These are phyloP conservation scores for Paramecium sonneborni DNA, from an alignment of 73 alveolate genomes.

Conservation along the genomic window DNA sequence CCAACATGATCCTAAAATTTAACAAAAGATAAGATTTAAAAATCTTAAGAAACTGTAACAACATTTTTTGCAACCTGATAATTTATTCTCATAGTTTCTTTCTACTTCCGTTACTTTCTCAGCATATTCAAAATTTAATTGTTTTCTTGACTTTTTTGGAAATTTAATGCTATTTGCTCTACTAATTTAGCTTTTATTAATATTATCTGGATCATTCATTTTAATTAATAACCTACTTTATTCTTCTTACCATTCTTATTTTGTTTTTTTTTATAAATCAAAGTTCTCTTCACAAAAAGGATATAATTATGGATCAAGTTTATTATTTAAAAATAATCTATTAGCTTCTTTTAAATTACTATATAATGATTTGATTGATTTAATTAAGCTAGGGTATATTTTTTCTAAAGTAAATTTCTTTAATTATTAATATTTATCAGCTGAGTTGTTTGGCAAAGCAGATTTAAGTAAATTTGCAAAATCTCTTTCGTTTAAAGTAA, in stretches of 20 bases:
- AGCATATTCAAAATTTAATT: conserved; percentile 22
- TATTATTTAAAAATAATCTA: neutral
- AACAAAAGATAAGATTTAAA: neutral
- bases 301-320: neutral
- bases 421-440: neutral
- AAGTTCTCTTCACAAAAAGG: neutral
- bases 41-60: neutral
- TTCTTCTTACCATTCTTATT: neutral
- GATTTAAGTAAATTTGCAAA: neutral
- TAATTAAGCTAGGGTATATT: conserved; percentile 7
- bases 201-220: neutral
- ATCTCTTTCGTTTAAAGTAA: neutral
- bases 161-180: neutral
- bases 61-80: neutral
- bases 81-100: neutral
- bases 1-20: neutral
- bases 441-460: neutral
- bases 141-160: neutral
- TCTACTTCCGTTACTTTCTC: neutral
- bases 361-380: neutral
- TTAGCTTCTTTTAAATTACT: neutral
- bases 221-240: neutral
- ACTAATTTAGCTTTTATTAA: neutral
- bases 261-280: neutral
- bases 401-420: neutral